A percentile compares a stretch with the other conserved stretches of the same genome.
These are phyloP conservation scores for Dentipellis sp. DNA, from an alignment of 768 basidiomycete genomes.

Conservation along the genomic window DNA sequence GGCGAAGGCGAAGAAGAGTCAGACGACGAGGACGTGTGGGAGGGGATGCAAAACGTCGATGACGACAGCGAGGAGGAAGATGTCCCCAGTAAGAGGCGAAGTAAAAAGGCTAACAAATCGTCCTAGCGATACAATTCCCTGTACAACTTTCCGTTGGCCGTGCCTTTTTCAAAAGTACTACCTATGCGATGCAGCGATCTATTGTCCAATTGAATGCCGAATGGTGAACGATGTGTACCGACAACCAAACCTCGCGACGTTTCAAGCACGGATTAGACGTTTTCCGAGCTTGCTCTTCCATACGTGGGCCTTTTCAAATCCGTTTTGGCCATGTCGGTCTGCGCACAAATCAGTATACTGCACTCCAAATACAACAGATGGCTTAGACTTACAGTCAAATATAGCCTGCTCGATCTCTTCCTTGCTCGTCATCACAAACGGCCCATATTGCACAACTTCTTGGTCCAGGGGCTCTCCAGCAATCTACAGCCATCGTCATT, in stretches of 20 bases:
- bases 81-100: constrained; percentile 8
- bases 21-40: constrained; percentile 61
- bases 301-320: constrained; percentile 81
- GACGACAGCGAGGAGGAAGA: constrained; percentile 22
- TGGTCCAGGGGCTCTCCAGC: constrained; percentile 53
- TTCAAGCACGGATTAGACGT: no score
- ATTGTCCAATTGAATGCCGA: no score
- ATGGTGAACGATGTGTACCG: no score
- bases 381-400: neutral
- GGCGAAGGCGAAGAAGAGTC: constrained; percentile 20
- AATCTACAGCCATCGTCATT: no score
- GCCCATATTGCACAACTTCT: constrained; percentile 78
- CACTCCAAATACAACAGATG: neutral
- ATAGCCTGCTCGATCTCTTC: constrained; percentile 61
- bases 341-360: constrained; percentile 8
- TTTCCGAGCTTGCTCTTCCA: constrained; percentile 81
- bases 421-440: constrained; percentile 77
- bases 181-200: neutral
- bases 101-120: neutral
- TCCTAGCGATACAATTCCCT: neutral
- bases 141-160: neutral
- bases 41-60: constrained; percentile 47
- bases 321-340: constrained; percentile 73
- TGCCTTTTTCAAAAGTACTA: neutral
- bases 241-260: no score